Percentiles rank a stretch among this genome's conserved stretches.
These are phyloP conservation scores for Aspergillus pseudonomiae DNA, from an alignment of 2,329 filamentous ascomycete genomes.

Conservation along the genomic window DNA sequence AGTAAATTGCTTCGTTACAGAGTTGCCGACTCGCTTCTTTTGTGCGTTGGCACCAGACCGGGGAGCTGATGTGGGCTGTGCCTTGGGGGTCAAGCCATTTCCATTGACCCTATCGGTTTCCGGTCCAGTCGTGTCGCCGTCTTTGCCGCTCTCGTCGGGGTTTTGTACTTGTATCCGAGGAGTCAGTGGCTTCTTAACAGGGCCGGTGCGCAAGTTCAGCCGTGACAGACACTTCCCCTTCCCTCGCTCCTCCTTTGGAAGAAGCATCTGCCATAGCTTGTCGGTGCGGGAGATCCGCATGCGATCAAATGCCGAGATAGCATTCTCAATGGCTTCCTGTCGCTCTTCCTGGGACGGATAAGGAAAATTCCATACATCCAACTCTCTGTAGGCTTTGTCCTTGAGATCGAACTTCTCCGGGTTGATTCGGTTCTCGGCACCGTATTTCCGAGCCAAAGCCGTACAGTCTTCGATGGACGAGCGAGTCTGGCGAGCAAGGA, in stretches of 20 bases:
- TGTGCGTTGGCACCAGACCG: slow-evolving; percentile 31
- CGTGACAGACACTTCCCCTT: slow-evolving; percentile 65
- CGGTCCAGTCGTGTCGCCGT: slow-evolving; percentile 38
- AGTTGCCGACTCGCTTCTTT: slow-evolving; percentile 44
- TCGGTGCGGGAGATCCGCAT: slow-evolving; percentile 62
- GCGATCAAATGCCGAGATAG: slow-evolving; percentile 65
- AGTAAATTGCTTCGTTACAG: slow-evolving; percentile 47
- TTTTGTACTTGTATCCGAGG: slow-evolving; percentile 43
- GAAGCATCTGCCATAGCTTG: slow-evolving; percentile 63
- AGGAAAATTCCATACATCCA: slow-evolving; percentile 64
- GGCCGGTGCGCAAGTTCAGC: slow-evolving; percentile 53
- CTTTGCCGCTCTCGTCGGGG: slow-evolving; percentile 40
- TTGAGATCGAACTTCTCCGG: slow-evolving; percentile 56
- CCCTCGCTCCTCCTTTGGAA: slow-evolving; percentile 62
- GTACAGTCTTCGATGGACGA: slow-evolving; percentile 53
- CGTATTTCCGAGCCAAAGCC: slow-evolving; percentile 56
- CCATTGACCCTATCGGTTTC: slow-evolving; percentile 41
- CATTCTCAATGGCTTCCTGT: slow-evolving; percentile 63
- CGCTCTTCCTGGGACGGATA: slow-evolving; percentile 60
- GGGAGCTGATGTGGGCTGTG: slow-evolving; percentile 27
- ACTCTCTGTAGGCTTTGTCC: slow-evolving; percentile 63
- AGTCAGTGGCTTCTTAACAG: slow-evolving; percentile 41
- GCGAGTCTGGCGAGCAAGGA: slow-evolving; percentile 51
- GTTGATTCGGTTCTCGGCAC: slow-evolving; percentile 52
- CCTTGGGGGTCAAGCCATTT: slow-evolving; percentile 30